These are phyloP conservation scores for Scutellaria galericulata DNA, from an alignment of 257 asterid species.

Conservation along the genomic window DNA sequence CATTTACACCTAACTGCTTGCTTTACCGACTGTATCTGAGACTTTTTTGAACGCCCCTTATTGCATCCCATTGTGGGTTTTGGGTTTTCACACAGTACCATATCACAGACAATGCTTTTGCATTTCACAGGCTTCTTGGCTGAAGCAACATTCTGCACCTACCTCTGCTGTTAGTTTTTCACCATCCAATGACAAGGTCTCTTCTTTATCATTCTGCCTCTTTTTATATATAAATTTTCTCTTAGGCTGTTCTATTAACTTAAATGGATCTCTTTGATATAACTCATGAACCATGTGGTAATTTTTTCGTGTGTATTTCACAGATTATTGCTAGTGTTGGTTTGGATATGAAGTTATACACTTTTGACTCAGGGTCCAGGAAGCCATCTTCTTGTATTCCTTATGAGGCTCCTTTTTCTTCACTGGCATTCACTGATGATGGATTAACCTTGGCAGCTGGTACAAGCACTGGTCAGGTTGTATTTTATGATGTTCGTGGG, in stretches of 20 bases:
- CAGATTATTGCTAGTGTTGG: slow-evolving; percentile 98
- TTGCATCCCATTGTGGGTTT: slow-evolving; percentile 3
- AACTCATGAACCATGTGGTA: slow-evolving; percentile 15
- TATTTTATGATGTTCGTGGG: slow-evolving; percentile 91
- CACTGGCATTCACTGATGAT: slow-evolving; percentile 89
- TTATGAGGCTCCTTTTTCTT: slow-evolving; percentile 92
- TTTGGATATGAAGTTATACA: slow-evolving; percentile 92
- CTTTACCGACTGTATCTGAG: slow-evolving; percentile 4
- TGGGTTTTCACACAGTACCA: slow-evolving; percentile 8
- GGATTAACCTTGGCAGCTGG: slow-evolving; percentile 96
- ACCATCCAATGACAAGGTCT: slow-evolving; percentile 96
- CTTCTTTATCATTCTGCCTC: slow-evolving; percentile 30
- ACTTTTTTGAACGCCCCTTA: slow-evolving; percentile 6
- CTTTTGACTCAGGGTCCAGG: slow-evolving; percentile 85
- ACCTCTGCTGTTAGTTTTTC: slow-evolving; percentile 93
- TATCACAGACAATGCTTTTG: slow-evolving; percentile 29
- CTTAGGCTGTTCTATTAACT: slow-evolving; percentile 12
- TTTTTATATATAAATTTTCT: slow-evolving; percentile 1
- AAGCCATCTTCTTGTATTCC: slow-evolving; percentile 85
- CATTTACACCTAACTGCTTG: slow-evolving; percentile 11
- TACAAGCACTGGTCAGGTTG: slow-evolving; percentile 88
- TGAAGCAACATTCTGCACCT: slow-evolving; percentile 98
- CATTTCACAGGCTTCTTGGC: slow-evolving; percentile 81
- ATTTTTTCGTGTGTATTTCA: slow-evolving; percentile 33
- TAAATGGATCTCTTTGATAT: slow-evolving; percentile 29